Evolutionary conservation across 2,329 filamentous ascomycete genomes (phyloP).

Genomic region (Drechslera avenae): DNA sequence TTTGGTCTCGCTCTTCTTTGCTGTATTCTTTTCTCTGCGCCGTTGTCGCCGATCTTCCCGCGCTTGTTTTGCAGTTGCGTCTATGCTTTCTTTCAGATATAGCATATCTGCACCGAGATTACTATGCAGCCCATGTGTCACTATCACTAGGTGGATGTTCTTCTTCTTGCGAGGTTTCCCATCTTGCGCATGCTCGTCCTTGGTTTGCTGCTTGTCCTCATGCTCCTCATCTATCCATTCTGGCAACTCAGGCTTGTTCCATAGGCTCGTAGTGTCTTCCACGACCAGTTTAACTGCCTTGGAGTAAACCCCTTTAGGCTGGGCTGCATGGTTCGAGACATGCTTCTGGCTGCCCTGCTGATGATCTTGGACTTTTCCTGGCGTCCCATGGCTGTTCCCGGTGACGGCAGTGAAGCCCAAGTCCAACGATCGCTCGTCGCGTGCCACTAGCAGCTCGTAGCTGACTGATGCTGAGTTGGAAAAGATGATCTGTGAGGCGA

Average conservation of each 20-base stretch:
- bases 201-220: slow-evolving; percentile 30
- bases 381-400: slow-evolving; percentile 55
- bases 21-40: slow-evolving; percentile 43
- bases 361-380: slow-evolving; percentile 75
- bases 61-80: slow-evolving; percentile 76
- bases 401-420: slow-evolving; percentile 65
- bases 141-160: slow-evolving; percentile 85
- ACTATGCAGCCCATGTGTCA: slow-evolving; percentile 94
- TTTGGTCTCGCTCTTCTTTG: slow-evolving; percentile 3
- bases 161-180: slow-evolving; percentile 62
- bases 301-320: slow-evolving; percentile 80
- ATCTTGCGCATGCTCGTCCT: slow-evolving; percentile 27
- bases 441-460: slow-evolving; percentile 83
- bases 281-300: slow-evolving; percentile 77
- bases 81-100: slow-evolving; percentile 96
- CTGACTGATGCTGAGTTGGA: slow-evolving; percentile 85
- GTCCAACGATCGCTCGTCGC: slow-evolving; percentile 82
- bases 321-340: slow-evolving; percentile 59
- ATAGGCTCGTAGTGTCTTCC: slow-evolving; percentile 86
- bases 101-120: slow-evolving; percentile 97
- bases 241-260: slow-evolving; percentile 89
- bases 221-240: slow-evolving; percentile 57
- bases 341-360: slow-evolving; percentile 67
- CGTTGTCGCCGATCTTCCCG: slow-evolving; percentile 70
- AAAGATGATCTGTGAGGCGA: slow-evolving; percentile 92